Evolutionary conservation across 352 stramenopile species (phyloP), one percentile per base, ranked within the genome.

Genomic region (Globisporangium alternatum): DNA sequence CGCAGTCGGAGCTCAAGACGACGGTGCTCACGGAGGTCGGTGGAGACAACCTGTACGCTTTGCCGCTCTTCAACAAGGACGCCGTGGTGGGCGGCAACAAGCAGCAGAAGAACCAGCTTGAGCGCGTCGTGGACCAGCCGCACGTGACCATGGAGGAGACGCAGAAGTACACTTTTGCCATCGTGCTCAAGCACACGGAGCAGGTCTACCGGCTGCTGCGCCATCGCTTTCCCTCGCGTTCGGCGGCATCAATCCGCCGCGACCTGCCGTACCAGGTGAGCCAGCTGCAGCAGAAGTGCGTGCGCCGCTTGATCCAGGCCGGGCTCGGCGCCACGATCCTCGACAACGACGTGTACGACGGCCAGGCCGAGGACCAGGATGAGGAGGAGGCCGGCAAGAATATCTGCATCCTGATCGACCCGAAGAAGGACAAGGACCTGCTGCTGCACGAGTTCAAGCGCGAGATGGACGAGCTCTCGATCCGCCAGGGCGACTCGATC

Each of bases 161-260:
- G 54, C 87, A 96, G 56, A 93, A 93, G 72, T 96, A 96, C 67
- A 96, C 87, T 33, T 96, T 96, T 65, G 85, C 87, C 3, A 80
- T 96, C 48, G 78, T 96, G n/a, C 67, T 96, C 2, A 84, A 88
- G 60, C 83, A 93, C 69, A 93, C 85, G 37, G 70, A 90, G 41
- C 85, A 96, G 69, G 78, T 96, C 28, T 87, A 86, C 45, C 65
- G 79, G 7, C 66, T 94, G 2, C 51, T 96, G 48, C 77, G 79
- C 13, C 68, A 72, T 8, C 75, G 85, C 51, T 93, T 93, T 64
- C 84, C 83, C 51, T 90, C 83, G 19, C 86, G 87, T 25, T 89
- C 80, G 17, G 65, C 80, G 8, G 68, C 79, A 10, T 91, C 82
- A 0, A 88, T 93, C 65, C 77, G 80, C 12, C 81, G 81, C 0